A percentile compares a stretch with the other conserved stretches of the same genome.
These are phyloP conservation scores for Talaromyces albobiverticillius DNA, from an alignment of 2,329 filamentous ascomycete species.

Conservation along the genomic window DNA sequence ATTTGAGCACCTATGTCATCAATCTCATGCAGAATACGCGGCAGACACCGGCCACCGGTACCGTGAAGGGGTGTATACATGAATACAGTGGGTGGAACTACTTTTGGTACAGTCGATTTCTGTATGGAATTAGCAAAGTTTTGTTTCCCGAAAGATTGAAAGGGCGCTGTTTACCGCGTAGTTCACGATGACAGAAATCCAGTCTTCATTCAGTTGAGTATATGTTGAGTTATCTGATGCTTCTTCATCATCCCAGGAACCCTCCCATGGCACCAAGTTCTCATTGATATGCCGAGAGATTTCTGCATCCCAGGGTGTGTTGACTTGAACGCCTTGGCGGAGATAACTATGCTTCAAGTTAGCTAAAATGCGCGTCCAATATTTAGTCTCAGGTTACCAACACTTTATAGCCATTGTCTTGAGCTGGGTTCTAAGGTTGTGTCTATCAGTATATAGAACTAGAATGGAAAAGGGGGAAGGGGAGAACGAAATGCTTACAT, in stretches of 20 bases:
- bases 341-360: constrained; percentile 48
- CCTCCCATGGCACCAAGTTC: constrained; percentile 51
- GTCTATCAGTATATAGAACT: constrained; percentile 38
- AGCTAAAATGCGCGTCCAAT: constrained; percentile 13
- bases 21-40: constrained; percentile 30
- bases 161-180: neutral
- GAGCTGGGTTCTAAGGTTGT: constrained; percentile 33
- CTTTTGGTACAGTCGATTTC: constrained; percentile 31
- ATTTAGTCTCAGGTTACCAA: constrained; percentile 20
- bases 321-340: constrained; percentile 64
- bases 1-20: constrained; percentile 31
- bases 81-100: constrained; percentile 29
- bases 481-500: constrained; percentile 39
- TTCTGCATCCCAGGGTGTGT: constrained; percentile 58
- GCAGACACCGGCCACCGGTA: constrained; percentile 36
- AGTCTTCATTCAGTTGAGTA: constrained; percentile 26
- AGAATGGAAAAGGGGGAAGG: constrained; percentile 1
- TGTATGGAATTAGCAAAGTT: neutral
- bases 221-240: constrained; percentile 31
- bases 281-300: constrained; percentile 57
- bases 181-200: constrained; percentile 19
- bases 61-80: constrained; percentile 45
- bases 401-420: constrained; percentile 57
- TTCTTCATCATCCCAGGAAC: constrained; percentile 45
- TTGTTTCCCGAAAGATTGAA: neutral